phyloP scores from a whole-genome alignment of 129 eudicot species.

The Chrysanthemum makinoi region DNA sequence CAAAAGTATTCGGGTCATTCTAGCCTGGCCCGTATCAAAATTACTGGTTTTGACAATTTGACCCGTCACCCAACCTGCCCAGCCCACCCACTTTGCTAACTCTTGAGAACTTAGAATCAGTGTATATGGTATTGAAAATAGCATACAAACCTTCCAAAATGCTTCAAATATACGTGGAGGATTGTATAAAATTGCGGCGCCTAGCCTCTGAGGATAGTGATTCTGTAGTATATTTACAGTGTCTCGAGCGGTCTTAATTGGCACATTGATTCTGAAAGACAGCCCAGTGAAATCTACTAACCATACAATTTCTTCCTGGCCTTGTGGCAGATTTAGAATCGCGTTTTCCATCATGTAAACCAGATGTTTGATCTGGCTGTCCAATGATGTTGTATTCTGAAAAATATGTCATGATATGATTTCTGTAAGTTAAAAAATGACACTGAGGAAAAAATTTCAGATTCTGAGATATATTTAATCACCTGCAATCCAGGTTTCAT shows the following conservation, averaged over 20 bases:
- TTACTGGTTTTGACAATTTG: too few relatives aligned
- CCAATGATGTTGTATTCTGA: slow-evolving; percentile 63
- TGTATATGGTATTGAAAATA: too few relatives aligned
- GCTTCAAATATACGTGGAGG: slow-evolving; percentile 74
- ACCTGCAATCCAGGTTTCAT: slow-evolving; percentile 83
- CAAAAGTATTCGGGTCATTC: background rate
- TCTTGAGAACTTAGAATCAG: too few relatives aligned
- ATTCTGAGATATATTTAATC: slow-evolving; percentile 1
- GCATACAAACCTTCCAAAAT: slow-evolving; percentile 61
- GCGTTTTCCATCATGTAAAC: slow-evolving; percentile 74
- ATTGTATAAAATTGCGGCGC: slow-evolving; percentile 52
- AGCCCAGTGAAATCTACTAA: slow-evolving; percentile 65
- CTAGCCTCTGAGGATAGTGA: slow-evolving; percentile 69
- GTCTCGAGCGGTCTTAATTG: slow-evolving; percentile 58
- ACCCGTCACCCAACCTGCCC: background rate
- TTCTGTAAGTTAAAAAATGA: background rate
- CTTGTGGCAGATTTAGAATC: slow-evolving; percentile 67
- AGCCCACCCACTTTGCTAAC: too few relatives aligned
- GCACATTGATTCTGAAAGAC: slow-evolving; percentile 56
- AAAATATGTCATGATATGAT: background rate
- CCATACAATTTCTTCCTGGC: slow-evolving; percentile 77
- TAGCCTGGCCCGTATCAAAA: background rate
- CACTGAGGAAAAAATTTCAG: too few relatives aligned
- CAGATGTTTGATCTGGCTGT: slow-evolving; percentile 53
- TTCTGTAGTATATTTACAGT: slow-evolving; percentile 52